Base-by-base conservation (phyloP, 2,329 filamentous ascomycete genomes). In the Cryphonectria carpinicola region DNA sequence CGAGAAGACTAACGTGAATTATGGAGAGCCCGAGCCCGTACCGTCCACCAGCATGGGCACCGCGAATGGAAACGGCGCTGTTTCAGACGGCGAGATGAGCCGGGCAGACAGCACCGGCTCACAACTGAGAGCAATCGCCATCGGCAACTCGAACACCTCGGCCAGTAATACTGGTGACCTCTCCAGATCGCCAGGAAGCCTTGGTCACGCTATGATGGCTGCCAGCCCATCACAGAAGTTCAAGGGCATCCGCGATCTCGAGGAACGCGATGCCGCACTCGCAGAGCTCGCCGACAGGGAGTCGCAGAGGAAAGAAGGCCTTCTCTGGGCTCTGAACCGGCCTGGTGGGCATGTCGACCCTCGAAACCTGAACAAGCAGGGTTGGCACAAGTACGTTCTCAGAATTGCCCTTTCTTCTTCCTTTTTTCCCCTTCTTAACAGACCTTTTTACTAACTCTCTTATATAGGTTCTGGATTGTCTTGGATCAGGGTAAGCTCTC, bases 331-430 rank as follows among this genome's bases (percentile, higher is more conserved):
- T 37, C 84, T 98, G 61, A 98, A 95, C 78, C 89, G 94, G 73
- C 95, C 95, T 3, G 95, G 95, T 25, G 95, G 94, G 70, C 96
- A 99, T 80, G 95, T 96, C 39, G 97, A 99, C 79, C 96, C 96
- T 13, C 94, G 96, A 76, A 95, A 94, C 25, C 85, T 99, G 76
- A 98, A 98, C 78, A 98, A 98, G 80, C 94, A 97, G 81, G 95
- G 94, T 66, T 99, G 96, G 96, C 96, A 99, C 81, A 99, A 99
- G 93, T 97, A 85, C 83, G 92, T 87, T 67, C 11, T 52, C 46
- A 39, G 35, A 17, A 43, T 43, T 43, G 13, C 13, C 5, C 8
- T 19, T 49, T 22, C 17, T 22, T 4, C 13, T 43, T 43, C 41
- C 14, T 49, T 46, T 25, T 46, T 28, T n/a, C n/a, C n/a, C 13